Percentiles rank a stretch among this genome's conserved stretches.
phyloP scores from a whole-genome alignment of 108 stramenopile genomes.

The Cyclotella atomus region DNA sequence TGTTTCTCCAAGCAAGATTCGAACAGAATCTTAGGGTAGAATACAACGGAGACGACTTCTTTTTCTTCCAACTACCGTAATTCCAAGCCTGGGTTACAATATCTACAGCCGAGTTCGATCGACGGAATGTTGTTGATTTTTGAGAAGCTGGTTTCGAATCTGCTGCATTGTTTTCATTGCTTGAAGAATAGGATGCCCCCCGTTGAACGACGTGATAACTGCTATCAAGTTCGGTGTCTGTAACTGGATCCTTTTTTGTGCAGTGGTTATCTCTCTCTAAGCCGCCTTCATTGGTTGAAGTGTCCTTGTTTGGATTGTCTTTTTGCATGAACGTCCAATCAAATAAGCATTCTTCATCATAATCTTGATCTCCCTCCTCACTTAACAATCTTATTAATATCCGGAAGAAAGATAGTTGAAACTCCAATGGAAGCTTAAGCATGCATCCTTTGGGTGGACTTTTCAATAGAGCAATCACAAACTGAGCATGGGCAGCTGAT shows the following conservation, averaged over 20 bases:
- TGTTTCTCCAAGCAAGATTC: slow-evolving; percentile 22
- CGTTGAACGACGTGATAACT: slow-evolving; percentile 9
- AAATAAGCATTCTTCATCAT: slow-evolving; percentile 55
- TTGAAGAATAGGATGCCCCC: not conserved
- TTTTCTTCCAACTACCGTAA: slow-evolving; percentile 33
- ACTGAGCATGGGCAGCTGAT: slow-evolving; percentile 11
- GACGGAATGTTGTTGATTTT: not conserved
- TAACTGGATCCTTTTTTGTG: not conserved
- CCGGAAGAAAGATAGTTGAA: slow-evolving; percentile 63
- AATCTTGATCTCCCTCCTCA: slow-evolving; percentile 59
- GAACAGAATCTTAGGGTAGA: slow-evolving; percentile 36
- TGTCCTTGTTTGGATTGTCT: not conserved
- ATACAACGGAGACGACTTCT: slow-evolving; percentile 37
- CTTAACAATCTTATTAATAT: slow-evolving; percentile 68
- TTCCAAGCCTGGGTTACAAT: slow-evolving; percentile 23
- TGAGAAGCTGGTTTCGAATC: not conserved
- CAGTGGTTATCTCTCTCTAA: not conserved
- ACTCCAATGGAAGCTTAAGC: slow-evolving; percentile 52
- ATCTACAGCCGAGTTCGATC: not conserved
- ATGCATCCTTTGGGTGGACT: slow-evolving; percentile 18
- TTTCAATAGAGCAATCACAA: slow-evolving; percentile 29
- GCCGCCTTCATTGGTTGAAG: not conserved
- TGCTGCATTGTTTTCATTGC: not conserved
- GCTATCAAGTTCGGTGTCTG: slow-evolving; percentile 6
- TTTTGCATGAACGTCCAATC: slow-evolving; percentile 22